Evolutionary conservation across 306 rosid genomes (phyloP).

Genomic region (Phaseolus lunatus): DNA sequence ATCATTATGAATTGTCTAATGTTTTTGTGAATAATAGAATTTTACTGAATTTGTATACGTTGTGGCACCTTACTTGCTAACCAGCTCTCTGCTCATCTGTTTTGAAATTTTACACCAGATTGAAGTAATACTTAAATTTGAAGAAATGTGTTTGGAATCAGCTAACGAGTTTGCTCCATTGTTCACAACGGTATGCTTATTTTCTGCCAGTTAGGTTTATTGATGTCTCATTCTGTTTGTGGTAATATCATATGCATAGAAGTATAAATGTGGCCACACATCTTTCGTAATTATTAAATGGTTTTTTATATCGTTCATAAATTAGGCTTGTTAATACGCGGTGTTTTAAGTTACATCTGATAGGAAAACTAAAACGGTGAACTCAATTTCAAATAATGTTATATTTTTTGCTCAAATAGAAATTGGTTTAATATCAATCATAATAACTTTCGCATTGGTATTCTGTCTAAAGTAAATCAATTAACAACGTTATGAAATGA

Average conservation of each 20-base stretch:
- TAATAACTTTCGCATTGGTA: conserved; percentile 6
- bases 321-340: background rate
- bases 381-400: background rate
- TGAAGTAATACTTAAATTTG: conserved; percentile 88
- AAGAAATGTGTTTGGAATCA: conserved; percentile 93
- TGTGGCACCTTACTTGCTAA: background rate
- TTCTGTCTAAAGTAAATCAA: conserved; percentile 12
- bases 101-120: conserved; percentile 60
- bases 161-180: conserved; percentile 74
- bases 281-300: conserved; percentile 1
- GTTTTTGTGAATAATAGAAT: conserved; percentile 11
- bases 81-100: conserved; percentile 24
- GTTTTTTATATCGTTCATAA: background rate
- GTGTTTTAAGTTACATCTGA: conserved; percentile 25
- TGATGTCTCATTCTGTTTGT: conserved; percentile 17
- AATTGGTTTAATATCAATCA: background rate
- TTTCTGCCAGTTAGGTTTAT: conserved; percentile 1
- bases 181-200: conserved; percentile 71
- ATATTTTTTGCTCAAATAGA: conserved; percentile 11
- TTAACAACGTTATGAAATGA: conserved; percentile 20
- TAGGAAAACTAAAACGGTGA: background rate
- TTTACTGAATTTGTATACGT: background rate
- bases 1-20: background rate
- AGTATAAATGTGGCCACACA: background rate
- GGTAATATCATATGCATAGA: conserved; percentile 24